phyloP scores from a whole-genome alignment of 768 basidiomycete genomes.

The Pleurotus eryngii region DNA sequence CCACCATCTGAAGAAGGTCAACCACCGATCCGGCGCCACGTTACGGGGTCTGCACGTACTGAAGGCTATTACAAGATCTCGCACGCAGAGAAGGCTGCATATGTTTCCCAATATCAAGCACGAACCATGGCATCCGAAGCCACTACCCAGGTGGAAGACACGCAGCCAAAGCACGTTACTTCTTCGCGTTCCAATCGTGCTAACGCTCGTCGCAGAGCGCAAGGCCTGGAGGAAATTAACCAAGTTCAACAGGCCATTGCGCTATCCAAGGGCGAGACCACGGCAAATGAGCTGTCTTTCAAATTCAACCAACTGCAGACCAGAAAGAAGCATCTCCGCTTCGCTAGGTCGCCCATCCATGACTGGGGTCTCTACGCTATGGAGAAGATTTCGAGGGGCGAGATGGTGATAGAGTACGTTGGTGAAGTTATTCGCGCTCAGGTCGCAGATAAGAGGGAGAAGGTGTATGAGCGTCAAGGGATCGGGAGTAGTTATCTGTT shows the following conservation, averaged over 20 bases:
- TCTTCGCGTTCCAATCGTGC: constrained; percentile 90
- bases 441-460: constrained; percentile 96
- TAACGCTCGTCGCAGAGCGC: constrained; percentile 85
- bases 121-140: constrained; percentile 46
- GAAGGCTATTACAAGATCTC: constrained; percentile 97
- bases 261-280: constrained; percentile 70
- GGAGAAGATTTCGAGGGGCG: constrained; percentile 89
- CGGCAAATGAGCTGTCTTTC: constrained; percentile 70
- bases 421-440: constrained; percentile 95
- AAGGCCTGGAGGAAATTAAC: constrained; percentile 93
- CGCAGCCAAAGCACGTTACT: constrained; percentile 53
- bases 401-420: constrained; percentile 99
- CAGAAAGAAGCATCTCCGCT: constrained; percentile 95
- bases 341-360: constrained; percentile 93
- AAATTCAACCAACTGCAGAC: constrained; percentile 99
- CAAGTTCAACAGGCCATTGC: constrained; percentile 81
- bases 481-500: constrained; percentile 98
- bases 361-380: constrained; percentile 98
- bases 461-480: constrained; percentile 93
- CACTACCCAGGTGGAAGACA: constrained; percentile 42
- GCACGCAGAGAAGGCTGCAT: constrained; percentile 85
- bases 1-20: constrained; percentile 19
- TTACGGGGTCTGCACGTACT: constrained; percentile 85
- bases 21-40: constrained; percentile 52
- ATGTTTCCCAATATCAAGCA: constrained; percentile 84